phyloP scores from a whole-genome alignment of 176 grass and related monocot species.

The Bothriochloa decipiens region DNA sequence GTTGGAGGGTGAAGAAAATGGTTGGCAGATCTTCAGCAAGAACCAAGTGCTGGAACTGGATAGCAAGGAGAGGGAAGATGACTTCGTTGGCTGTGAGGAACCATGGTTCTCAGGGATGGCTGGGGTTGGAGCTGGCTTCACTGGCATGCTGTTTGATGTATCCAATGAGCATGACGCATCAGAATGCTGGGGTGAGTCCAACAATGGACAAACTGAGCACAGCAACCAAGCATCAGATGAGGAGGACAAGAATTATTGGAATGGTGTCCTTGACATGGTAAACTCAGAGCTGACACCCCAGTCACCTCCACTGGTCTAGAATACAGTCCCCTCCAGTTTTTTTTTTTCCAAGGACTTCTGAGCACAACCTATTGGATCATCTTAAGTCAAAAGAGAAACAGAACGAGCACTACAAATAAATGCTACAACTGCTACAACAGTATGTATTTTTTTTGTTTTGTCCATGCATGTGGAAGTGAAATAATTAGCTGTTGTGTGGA shows the following conservation, averaged over 20 bases:
- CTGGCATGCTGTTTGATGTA: constrained; percentile 67
- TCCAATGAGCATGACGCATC: constrained; percentile 53
- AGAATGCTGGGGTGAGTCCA: constrained; percentile 75
- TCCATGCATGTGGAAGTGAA: constrained; percentile 44
- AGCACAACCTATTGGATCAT: constrained; percentile 28
- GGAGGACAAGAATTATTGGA: constrained; percentile 89
- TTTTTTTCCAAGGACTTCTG: constrained; percentile 23
- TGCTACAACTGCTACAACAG: constrained; percentile 32
- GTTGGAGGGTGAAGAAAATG: constrained; percentile 48
- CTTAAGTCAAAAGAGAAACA: constrained; percentile 38
- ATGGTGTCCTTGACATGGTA: constrained; percentile 78
- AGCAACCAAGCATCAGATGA: constrained; percentile 56
- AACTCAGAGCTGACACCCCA: constrained; percentile 63
- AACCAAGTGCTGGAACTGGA: constrained; percentile 51
- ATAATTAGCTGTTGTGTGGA: constrained; percentile 34
- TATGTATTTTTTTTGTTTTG: constrained; percentile 29
- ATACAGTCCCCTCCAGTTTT: constrained; percentile 24
- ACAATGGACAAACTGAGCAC: constrained; percentile 47
- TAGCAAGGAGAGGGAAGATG: constrained; percentile 38
- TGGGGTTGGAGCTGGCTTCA: constrained; percentile 52
- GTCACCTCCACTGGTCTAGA: constrained; percentile 56
- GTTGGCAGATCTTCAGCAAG: constrained; percentile 65
- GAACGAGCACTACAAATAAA: constrained; percentile 39
- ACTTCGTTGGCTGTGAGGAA: constrained; percentile 49
- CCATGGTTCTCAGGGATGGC: constrained; percentile 56